Conservation (phyloP, 495 filamentous ascomycete species). For the Podospora appendiculata region DNA sequence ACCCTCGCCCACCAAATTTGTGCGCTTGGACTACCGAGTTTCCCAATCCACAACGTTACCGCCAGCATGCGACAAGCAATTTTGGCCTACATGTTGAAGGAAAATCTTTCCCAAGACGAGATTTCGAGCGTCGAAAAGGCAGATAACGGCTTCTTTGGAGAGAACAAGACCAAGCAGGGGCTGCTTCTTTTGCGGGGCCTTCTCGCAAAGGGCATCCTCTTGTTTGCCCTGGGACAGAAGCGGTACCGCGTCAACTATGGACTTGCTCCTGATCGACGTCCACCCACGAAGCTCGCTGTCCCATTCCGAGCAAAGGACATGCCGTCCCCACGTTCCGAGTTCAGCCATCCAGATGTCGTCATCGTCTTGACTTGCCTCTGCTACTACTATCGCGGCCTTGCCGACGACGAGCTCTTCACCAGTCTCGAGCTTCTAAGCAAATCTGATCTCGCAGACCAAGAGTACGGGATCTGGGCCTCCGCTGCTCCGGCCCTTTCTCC, state of each 20-base stretch:
- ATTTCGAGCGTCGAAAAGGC: constrained; percentile 29
- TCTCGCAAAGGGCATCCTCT: constrained; percentile 47
- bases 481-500: constrained; percentile 27
- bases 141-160: constrained; percentile 25
- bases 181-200: constrained; percentile 56
- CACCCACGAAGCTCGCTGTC: constrained; percentile 51
- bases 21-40: constrained; percentile 27
- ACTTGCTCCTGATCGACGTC: constrained; percentile 34
- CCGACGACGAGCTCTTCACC: constrained; percentile 40
- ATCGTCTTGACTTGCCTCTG: constrained; percentile 60
- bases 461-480: constrained; percentile 47
- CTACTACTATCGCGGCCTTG: constrained; percentile 63
- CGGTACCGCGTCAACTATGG: constrained; percentile 66
- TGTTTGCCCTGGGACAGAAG: constrained; percentile 48
- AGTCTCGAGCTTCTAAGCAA: constrained; percentile 42
- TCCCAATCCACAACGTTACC: constrained; percentile 34
- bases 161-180: constrained; percentile 19
- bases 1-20: constrained; percentile 29
- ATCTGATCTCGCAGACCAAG: constrained; percentile 46
- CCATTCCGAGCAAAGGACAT: constrained; percentile 66
- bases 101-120: constrained; percentile 21
- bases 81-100: constrained; percentile 34
- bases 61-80: constrained; percentile 26
- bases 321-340: constrained; percentile 57
- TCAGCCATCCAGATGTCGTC: constrained; percentile 64